These are phyloP conservation scores for Neckera pumila DNA, from an alignment of 225 moss, liverwort and hornwort genomes.

Conservation along the genomic window DNA sequence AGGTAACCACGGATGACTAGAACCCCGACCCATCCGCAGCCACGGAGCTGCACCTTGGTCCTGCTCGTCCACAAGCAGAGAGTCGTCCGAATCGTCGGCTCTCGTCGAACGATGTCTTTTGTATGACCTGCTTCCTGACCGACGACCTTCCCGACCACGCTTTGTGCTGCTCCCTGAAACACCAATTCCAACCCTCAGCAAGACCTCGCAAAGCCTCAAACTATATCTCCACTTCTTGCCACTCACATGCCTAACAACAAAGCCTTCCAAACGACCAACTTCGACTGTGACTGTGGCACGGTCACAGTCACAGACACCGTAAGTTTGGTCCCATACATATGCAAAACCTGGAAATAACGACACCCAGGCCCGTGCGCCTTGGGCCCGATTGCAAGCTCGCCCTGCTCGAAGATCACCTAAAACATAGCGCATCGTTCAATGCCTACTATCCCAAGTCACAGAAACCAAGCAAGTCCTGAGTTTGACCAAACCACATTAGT, in stretches of 20 bases:
- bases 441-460: not conserved
- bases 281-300: not conserved
- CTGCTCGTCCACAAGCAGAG: not conserved
- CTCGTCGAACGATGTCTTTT: not conserved
- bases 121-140: conserved; percentile 6
- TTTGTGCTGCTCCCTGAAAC: conserved; percentile 43
- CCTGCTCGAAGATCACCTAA: not conserved
- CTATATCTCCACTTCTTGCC: not conserved
- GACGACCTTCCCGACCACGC: conserved; percentile 63
- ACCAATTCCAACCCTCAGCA: not conserved
- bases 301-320: not conserved
- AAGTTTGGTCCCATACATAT: not conserved
- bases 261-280: not conserved
- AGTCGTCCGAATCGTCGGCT: not conserved
- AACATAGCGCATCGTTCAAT: not conserved
- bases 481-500: not conserved
- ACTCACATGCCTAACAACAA: not conserved
- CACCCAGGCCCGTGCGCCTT: not conserved
- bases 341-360: not conserved
- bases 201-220: not conserved
- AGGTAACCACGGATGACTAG: not conserved
- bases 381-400: not conserved
- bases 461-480: not conserved
- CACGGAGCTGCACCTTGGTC: not conserved
- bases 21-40: not conserved